Percentiles rank a stretch among this genome's conserved stretches.
phyloP scores from a whole-genome alignment of 768 basidiomycete species.

The Kwoniella sp. region DNA sequence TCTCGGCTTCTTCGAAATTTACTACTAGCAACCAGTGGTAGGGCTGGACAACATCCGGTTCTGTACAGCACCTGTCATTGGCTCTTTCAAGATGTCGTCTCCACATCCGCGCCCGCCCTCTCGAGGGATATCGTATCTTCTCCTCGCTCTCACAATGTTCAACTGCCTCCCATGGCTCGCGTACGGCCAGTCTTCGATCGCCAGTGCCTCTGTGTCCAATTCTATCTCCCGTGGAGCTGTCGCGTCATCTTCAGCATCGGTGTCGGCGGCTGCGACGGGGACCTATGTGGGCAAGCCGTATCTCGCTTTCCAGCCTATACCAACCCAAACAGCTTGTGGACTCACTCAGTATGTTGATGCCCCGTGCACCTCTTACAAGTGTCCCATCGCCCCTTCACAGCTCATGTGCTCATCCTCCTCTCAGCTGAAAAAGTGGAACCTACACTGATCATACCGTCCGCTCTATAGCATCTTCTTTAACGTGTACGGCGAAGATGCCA shows the following conservation, averaged over 20 bases:
- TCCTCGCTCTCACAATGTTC: neutral
- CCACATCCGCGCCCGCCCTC: neutral
- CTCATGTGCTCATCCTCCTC: no score
- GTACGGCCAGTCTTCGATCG: slow-evolving; percentile 13
- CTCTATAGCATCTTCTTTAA: slow-evolving; percentile 13
- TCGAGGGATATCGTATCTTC: neutral
- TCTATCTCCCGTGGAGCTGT: neutral
- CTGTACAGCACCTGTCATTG: no score
- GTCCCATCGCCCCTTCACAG: neutral
- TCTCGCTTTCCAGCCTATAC: slow-evolving; percentile 14
- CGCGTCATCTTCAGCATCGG: neutral
- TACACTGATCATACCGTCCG: no score
- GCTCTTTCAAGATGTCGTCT: neutral
- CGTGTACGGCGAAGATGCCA: slow-evolving; percentile 19
- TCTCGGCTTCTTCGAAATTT: no score
- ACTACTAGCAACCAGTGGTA: no score
- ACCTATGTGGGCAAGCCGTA: slow-evolving; percentile 18
- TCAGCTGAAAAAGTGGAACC: no score
- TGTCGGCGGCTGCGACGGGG: slow-evolving; percentile 5
- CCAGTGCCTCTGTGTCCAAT: neutral
- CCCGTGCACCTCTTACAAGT: no score
- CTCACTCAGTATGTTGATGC: slow-evolving; percentile 2
- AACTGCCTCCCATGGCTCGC: neutral
- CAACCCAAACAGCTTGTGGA: slow-evolving; percentile 23
- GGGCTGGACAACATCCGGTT: no score